Evolutionary conservation across 768 basidiomycete genomes (phyloP).

Genomic region (Rhizopogon vesiculosus): DNA sequence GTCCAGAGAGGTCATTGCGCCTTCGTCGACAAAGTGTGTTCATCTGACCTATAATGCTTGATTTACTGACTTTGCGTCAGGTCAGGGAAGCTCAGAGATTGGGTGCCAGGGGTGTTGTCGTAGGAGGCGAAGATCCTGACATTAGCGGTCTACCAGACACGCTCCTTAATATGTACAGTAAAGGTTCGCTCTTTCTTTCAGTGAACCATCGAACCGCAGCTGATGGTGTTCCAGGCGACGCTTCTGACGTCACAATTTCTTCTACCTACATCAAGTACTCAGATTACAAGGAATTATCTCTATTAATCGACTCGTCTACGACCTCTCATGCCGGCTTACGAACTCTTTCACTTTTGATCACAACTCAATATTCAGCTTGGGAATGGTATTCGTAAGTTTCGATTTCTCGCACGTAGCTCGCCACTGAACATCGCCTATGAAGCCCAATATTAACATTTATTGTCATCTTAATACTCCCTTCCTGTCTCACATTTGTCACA

Average conservation of each 20-base stretch:
- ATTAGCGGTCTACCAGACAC: conserved; percentile 65
- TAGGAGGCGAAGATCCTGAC: conserved; percentile 77
- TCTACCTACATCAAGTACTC: conserved; percentile 86
- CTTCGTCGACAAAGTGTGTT: conserved; percentile 75
- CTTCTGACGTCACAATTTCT: conserved; percentile 78
- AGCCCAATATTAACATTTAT: conserved; percentile 86
- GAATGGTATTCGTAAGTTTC: conserved; percentile 83
- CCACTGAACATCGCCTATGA: conserved; percentile 8
- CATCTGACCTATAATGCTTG: conserved; percentile 14
- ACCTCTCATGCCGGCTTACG: conserved; percentile 74
- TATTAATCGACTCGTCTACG: conserved; percentile 69
- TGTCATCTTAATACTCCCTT: conserved; percentile 86
- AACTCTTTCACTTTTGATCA: conserved; percentile 74
- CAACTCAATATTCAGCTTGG: conserved; percentile 78
- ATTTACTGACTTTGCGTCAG: conserved; percentile 7
- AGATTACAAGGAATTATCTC: conserved; percentile 66
- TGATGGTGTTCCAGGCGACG: conserved; percentile 53
- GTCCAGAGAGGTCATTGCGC: conserved; percentile 88
- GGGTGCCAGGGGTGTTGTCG: conserved; percentile 87
- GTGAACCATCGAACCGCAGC: conserved; percentile 2
- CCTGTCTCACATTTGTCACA: conserved; percentile 82
- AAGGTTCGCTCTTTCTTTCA: conserved; percentile 45
- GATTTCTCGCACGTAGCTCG: neutral
- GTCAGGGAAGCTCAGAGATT: conserved; percentile 59
- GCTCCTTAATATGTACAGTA: conserved; percentile 89